These are phyloP conservation scores for Epichloe gansuensis DNA, from an alignment of 2,329 filamentous ascomycete species.

Conservation along the genomic window DNA sequence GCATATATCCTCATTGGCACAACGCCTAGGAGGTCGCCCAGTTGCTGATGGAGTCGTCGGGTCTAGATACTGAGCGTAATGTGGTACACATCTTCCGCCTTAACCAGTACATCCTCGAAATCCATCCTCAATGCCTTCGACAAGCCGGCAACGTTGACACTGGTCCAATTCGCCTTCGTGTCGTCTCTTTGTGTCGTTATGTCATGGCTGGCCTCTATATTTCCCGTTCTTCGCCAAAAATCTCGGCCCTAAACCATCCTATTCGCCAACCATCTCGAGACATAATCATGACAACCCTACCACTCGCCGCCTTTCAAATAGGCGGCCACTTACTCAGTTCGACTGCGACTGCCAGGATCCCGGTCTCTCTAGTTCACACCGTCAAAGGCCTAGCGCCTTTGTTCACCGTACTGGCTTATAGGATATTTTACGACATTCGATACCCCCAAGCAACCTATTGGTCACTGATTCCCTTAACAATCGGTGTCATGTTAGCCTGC, in stretches of 20 bases:
- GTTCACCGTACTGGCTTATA: slow-evolving; percentile 89
- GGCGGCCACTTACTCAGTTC: slow-evolving; percentile 88
- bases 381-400: slow-evolving; percentile 95
- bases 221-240: slow-evolving; percentile 56
- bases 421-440: slow-evolving; percentile 74
- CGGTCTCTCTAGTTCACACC: slow-evolving; percentile 92
- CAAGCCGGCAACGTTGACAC: slow-evolving; percentile 81
- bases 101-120: slow-evolving; percentile 97
- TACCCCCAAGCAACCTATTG: slow-evolving; percentile 82
- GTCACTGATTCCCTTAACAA: slow-evolving; percentile 77
- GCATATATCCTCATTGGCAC: not conserved
- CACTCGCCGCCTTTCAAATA: slow-evolving; percentile 84
- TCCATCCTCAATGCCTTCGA: slow-evolving; percentile 86
- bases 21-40: not conserved
- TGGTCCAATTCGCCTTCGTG: slow-evolving; percentile 90
- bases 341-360: slow-evolving; percentile 86
- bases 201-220: slow-evolving; percentile 60
- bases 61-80: slow-evolving; percentile 67
- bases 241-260: slow-evolving; percentile 73
- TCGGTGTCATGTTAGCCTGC: slow-evolving; percentile 93
- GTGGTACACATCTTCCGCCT: slow-evolving; percentile 91
- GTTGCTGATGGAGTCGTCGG: slow-evolving; percentile 8
- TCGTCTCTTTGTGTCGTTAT: slow-evolving; percentile 75
- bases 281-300: slow-evolving; percentile 77
- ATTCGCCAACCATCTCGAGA: slow-evolving; percentile 72